Evolutionary conservation across 2,329 filamentous ascomycete species (phyloP).

Genomic region (Elsinoe perseae): DNA sequence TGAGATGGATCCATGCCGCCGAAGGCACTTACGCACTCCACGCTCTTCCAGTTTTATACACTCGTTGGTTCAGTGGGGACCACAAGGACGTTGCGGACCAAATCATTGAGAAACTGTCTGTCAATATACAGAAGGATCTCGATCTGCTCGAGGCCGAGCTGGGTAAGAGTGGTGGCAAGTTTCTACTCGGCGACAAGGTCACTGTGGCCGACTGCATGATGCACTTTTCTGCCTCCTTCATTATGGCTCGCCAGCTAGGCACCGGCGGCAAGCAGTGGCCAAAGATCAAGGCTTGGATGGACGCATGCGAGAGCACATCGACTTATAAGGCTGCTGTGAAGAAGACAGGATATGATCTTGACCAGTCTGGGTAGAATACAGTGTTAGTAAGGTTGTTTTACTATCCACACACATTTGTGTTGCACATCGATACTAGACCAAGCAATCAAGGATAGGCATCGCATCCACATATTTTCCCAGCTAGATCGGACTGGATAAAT

Average conservation of each 20-base stretch:
- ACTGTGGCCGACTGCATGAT: slow-evolving; percentile 42
- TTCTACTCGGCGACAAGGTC: slow-evolving; percentile 36
- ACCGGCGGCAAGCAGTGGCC: slow-evolving; percentile 31
- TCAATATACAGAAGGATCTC: slow-evolving; percentile 40
- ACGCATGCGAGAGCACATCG: slow-evolving; percentile 31
- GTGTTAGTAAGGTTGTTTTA: too few relatives aligned
- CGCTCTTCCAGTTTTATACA: slow-evolving; percentile 39
- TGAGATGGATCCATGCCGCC: slow-evolving; percentile 41
- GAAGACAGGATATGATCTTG: slow-evolving; percentile 34
- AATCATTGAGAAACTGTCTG: slow-evolving; percentile 33
- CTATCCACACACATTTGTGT: too few relatives aligned
- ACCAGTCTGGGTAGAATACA: not conserved
- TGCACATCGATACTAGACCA: too few relatives aligned
- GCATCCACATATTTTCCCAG: too few relatives aligned
- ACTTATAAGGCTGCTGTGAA: slow-evolving; percentile 34
- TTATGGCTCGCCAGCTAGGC: slow-evolving; percentile 33
- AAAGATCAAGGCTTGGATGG: slow-evolving; percentile 31
- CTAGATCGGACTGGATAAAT: too few relatives aligned
- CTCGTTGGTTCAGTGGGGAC: slow-evolving; percentile 36
- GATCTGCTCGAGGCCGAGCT: slow-evolving; percentile 40
- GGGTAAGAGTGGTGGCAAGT: slow-evolving; percentile 32
- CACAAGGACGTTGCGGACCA: slow-evolving; percentile 27
- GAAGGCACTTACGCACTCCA: slow-evolving; percentile 43
- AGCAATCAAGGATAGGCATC: too few relatives aligned
- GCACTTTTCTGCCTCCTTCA: slow-evolving; percentile 37